Evolutionary conservation across 2,329 filamentous ascomycete species (phyloP).

Genomic region (Tothia fuscella): DNA sequence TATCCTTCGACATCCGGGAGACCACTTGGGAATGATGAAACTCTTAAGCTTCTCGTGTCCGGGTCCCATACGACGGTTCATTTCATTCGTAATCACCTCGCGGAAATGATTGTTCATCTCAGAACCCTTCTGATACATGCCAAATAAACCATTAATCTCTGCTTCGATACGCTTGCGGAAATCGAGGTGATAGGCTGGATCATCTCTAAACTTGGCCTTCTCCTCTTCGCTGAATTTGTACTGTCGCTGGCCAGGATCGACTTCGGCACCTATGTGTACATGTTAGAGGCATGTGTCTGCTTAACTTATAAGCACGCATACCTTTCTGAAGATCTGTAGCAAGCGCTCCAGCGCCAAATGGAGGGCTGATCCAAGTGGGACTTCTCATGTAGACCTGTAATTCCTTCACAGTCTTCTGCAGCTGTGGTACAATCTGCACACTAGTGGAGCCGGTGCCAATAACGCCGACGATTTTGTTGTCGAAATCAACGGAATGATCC

Average conservation of each 20-base stretch:
- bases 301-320: no score
- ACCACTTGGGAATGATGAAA: conserved; percentile 30
- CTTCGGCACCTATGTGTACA: conserved; percentile 12
- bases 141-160: conserved; percentile 32
- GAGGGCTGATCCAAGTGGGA: conserved; percentile 29
- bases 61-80: conserved; percentile 30
- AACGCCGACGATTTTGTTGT: conserved; percentile 20
- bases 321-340: conserved; percentile 22
- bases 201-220: conserved; percentile 27
- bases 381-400: conserved; percentile 26
- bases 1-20: conserved; percentile 35
- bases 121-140: conserved; percentile 31
- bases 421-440: conserved; percentile 25
- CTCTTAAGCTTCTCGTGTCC: conserved; percentile 31
- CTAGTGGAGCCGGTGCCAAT: conserved; percentile 24
- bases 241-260: conserved; percentile 22
- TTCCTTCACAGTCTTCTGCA: conserved; percentile 26
- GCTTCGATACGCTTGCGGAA: conserved; percentile 34
- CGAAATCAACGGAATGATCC: conserved; percentile 17
- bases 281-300: background rate
- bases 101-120: conserved; percentile 28
- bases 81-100: conserved; percentile 31
- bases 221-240: conserved; percentile 30
- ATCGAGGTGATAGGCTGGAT: conserved; percentile 29
- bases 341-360: conserved; percentile 25